Conservation (phyloP, 768 basidiomycete species). For the Pholiota conissans region DNA sequence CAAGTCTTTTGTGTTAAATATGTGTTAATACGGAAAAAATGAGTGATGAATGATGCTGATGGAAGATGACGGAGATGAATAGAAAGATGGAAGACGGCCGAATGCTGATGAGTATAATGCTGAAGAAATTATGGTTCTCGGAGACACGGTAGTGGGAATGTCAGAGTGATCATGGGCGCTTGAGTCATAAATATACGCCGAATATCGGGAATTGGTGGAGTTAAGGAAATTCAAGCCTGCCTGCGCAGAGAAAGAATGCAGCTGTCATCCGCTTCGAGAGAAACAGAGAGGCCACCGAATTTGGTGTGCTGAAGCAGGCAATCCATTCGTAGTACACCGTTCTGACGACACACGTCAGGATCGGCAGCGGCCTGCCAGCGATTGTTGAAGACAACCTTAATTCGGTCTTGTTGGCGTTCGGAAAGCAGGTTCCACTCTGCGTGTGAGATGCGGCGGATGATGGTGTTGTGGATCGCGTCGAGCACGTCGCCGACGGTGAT, state of each 20-base stretch:
- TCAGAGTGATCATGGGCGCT: background rate
- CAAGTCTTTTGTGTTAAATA: background rate
- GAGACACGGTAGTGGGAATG: background rate
- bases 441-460: slow-evolving; percentile 37
- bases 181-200: background rate
- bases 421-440: slow-evolving; percentile 44
- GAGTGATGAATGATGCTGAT: background rate
- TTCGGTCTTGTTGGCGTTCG: slow-evolving; percentile 40
- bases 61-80: background rate
- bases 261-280: slow-evolving; percentile 32
- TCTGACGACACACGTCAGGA: slow-evolving; percentile 31
- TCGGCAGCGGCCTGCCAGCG: slow-evolving; percentile 43
- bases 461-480: slow-evolving; percentile 39
- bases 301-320: slow-evolving; percentile 46
- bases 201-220: background rate
- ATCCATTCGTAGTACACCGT: slow-evolving; percentile 50
- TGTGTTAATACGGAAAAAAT: background rate
- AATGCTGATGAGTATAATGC: background rate
- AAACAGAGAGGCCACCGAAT: slow-evolving; percentile 53
- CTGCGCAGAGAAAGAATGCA: slow-evolving; percentile 51
- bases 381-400: slow-evolving; percentile 40
- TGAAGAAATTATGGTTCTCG: background rate
- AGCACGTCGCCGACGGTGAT: slow-evolving; percentile 57
- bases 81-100: background rate
- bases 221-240: background rate